These are phyloP conservation scores for Elsinoe ampelina DNA, from an alignment of 2,329 filamentous ascomycete genomes.

Conservation along the genomic window DNA sequence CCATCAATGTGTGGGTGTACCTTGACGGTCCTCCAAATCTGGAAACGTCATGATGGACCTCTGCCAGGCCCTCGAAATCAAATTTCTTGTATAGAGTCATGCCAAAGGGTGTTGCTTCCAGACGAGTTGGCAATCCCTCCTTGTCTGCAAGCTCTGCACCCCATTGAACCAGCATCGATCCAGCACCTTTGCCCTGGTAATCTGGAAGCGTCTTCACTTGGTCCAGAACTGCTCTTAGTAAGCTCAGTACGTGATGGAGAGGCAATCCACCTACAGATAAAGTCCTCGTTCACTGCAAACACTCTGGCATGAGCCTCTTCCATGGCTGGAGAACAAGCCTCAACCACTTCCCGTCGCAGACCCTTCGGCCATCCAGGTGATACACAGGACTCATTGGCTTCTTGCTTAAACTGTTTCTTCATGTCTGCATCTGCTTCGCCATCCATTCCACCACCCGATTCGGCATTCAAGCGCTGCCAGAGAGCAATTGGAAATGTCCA, in stretches of 20 bases:
- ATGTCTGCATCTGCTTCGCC: not conserved
- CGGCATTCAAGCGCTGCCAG: not conserved
- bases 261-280: not conserved
- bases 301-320: not conserved
- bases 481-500: not conserved
- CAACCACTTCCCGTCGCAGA: not conserved
- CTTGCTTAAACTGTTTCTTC: not conserved
- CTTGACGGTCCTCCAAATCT: not conserved
- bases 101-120: slow-evolving; percentile 17
- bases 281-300: not conserved
- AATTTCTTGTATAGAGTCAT: slow-evolving; percentile 26
- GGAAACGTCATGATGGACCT: slow-evolving; percentile 6
- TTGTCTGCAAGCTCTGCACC: slow-evolving; percentile 32
- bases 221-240: slow-evolving; percentile 17
- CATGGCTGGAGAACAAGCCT: not conserved
- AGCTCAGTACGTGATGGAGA: not conserved
- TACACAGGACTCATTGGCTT: not conserved
- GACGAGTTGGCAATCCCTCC: slow-evolving; percentile 19
- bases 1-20: slow-evolving; percentile 3
- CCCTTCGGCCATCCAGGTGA: slow-evolving; percentile 5
- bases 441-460: not conserved
- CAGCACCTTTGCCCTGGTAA: slow-evolving; percentile 33
- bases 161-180: slow-evolving; percentile 29
- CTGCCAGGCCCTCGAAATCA: slow-evolving; percentile 20
- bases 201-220: slow-evolving; percentile 30